Conservation (phyloP, 2,329 filamentous ascomycete species). For the Celoporthe dispersa region DNA sequence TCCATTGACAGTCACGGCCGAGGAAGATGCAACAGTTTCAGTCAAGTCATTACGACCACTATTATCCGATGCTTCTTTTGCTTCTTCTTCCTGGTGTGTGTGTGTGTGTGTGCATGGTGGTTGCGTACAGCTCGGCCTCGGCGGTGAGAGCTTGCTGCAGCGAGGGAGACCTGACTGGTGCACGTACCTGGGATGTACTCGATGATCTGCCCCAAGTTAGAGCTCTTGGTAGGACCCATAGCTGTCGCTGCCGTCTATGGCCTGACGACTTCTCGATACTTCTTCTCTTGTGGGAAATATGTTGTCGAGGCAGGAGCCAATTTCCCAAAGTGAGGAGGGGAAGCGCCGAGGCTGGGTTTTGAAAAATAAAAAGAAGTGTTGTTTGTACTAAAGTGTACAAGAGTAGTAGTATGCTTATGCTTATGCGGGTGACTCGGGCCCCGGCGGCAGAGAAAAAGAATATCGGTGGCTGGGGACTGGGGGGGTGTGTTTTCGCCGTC, state of each 20-base stretch:
- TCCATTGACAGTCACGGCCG: constrained; percentile 8
- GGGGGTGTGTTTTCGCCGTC: not conserved
- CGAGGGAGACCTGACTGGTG: not conserved
- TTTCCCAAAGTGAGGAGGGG: not conserved
- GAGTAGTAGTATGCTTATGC: not conserved
- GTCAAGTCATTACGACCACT: not conserved
- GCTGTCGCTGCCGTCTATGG: constrained; percentile 47
- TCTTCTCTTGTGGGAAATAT: not conserved
- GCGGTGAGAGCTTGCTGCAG: not conserved
- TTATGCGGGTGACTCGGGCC: constrained; percentile 9
- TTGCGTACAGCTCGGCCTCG: not conserved
- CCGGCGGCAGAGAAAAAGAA: constrained; percentile 9
- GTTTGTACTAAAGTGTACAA: not conserved
- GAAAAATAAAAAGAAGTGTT: not conserved
- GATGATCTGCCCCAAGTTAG: constrained; percentile 84
- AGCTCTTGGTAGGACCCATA: constrained; percentile 48
- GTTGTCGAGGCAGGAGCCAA: constrained; percentile 8
- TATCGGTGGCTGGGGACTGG: constrained; percentile 13
- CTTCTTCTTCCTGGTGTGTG: not conserved
- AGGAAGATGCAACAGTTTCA: constrained; percentile 2
- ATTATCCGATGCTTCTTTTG: not conserved
- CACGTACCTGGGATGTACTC: constrained; percentile 91
- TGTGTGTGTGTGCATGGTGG: not conserved
- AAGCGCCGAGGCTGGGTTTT: constrained; percentile 11
- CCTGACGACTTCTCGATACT: not conserved